Evolutionary conservation across 305 asterid species (phyloP).

Genomic region (Fraxinus dipetala): DNA sequence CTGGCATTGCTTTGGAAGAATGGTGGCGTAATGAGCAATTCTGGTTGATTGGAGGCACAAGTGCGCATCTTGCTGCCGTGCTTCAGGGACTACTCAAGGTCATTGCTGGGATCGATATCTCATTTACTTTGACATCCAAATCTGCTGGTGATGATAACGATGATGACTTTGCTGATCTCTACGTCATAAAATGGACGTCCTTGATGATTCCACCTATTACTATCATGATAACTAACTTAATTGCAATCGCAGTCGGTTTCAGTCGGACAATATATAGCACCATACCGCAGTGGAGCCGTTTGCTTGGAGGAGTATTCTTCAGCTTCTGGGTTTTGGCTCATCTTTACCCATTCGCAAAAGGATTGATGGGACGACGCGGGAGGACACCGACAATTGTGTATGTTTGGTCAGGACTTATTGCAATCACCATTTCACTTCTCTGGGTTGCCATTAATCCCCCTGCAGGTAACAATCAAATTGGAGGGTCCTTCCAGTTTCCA

Average conservation of each 20-base stretch:
- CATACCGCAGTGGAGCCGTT: constrained; percentile 89
- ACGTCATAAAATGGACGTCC: constrained; percentile 63
- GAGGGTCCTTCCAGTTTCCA: constrained; percentile 92
- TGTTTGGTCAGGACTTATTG: constrained; percentile 90
- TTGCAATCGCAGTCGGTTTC: constrained; percentile 75
- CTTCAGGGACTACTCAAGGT: constrained; percentile 86
- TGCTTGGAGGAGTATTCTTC: constrained; percentile 87
- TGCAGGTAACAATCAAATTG: constrained; percentile 48
- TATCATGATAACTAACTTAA: constrained; percentile 69
- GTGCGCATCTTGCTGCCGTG: constrained; percentile 95
- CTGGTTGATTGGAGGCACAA: constrained; percentile 89
- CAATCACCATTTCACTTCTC: constrained; percentile 74
- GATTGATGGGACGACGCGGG: constrained; percentile 86
- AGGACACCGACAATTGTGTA: constrained; percentile 85
- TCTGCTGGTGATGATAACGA: constrained; percentile 72
- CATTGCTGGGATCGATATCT: constrained; percentile 80
- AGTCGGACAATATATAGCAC: constrained; percentile 78
- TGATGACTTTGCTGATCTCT: constrained; percentile 72
- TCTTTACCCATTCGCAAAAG: constrained; percentile 80
- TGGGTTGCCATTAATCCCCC: constrained; percentile 92
- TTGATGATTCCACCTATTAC: constrained; percentile 78
- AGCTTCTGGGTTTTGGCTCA: constrained; percentile 95
- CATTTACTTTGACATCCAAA: constrained; percentile 78
- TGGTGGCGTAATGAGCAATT: constrained; percentile 97
- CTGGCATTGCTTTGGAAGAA: constrained; percentile 73